Percentiles rank a stretch among this genome's conserved stretches.
phyloP scores from a whole-genome alignment of 2,329 filamentous ascomycete species.

The Ophiostoma triangulosporum region DNA sequence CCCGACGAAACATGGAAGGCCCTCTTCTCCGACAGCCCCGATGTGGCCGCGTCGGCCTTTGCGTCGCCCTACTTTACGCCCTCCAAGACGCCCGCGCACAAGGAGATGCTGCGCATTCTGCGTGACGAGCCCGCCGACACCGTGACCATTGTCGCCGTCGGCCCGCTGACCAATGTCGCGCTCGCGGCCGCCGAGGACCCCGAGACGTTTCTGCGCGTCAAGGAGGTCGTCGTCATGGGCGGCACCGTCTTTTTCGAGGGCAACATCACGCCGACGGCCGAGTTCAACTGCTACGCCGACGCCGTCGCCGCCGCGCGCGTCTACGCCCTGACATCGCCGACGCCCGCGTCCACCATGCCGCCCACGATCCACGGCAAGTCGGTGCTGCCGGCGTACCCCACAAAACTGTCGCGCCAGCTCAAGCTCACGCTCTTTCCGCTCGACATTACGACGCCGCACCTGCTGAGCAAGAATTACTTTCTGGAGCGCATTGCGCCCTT shows the following conservation, averaged over 20 bases:
- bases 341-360: slow-evolving; percentile 69
- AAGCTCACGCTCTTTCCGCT: slow-evolving; percentile 61
- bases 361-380: slow-evolving; percentile 39
- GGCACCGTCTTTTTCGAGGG: slow-evolving; percentile 67
- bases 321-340: slow-evolving; percentile 61
- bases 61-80: slow-evolving; percentile 57
- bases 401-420: slow-evolving; percentile 46
- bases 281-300: slow-evolving; percentile 95
- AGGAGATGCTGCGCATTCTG: slow-evolving; percentile 81
- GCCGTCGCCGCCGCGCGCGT: slow-evolving; percentile 62
- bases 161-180: slow-evolving; percentile 87
- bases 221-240: slow-evolving; percentile 93
- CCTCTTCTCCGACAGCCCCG: slow-evolving; percentile 38
- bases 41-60: slow-evolving; percentile 20
- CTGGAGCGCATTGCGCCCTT: slow-evolving; percentile 38
- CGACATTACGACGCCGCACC: slow-evolving; percentile 62
- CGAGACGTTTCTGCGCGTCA: slow-evolving; percentile 74
- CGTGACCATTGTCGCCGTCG: slow-evolving; percentile 80
- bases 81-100: slow-evolving; percentile 59
- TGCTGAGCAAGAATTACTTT: slow-evolving; percentile 49
- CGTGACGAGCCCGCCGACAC: slow-evolving; percentile 69
- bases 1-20: slow-evolving; percentile 62
- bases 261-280: slow-evolving; percentile 73
- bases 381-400: slow-evolving; percentile 48
- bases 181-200: slow-evolving; percentile 79